Percentiles rank a stretch among this genome's conserved stretches.
Conservation (phyloP, 768 basidiomycete species). For the Amylocystis lapponica region DNA sequence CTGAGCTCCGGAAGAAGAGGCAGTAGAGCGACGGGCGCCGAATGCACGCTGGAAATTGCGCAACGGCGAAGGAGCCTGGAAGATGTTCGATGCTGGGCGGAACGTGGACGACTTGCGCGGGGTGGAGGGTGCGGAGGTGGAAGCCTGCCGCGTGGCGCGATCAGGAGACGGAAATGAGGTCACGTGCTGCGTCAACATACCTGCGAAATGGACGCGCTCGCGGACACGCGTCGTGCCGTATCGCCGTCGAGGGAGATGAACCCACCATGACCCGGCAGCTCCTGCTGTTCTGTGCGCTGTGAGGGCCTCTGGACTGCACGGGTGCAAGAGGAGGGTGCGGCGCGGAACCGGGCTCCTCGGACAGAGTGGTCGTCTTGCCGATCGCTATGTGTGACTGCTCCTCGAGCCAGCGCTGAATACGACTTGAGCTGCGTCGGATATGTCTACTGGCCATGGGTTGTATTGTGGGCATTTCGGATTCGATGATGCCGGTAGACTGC, state of each 20-base stretch:
- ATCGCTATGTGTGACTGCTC: slow-evolving; percentile 30
- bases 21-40: slow-evolving; percentile 35
- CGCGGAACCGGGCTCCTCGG: slow-evolving; percentile 13
- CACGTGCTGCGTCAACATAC: slow-evolving; percentile 20
- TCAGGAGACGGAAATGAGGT: slow-evolving; percentile 10
- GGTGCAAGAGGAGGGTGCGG: too few species aligned
- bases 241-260: slow-evolving; percentile 37
- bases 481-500: neutral
- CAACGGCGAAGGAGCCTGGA: slow-evolving; percentile 33
- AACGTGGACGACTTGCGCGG: slow-evolving; percentile 22
- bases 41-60: slow-evolving; percentile 39
- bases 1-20: slow-evolving; percentile 30
- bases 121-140: slow-evolving; percentile 16
- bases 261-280: too few species aligned
- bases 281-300: too few species aligned
- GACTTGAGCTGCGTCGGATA: slow-evolving; percentile 33
- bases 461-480: slow-evolving; percentile 11
- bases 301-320: too few species aligned
- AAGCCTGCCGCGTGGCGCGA: slow-evolving; percentile 6
- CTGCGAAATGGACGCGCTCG: slow-evolving; percentile 24
- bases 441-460: slow-evolving; percentile 10
- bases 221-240: slow-evolving; percentile 17
- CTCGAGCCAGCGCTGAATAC: slow-evolving; percentile 38
- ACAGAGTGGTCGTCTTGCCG: slow-evolving; percentile 13
- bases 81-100: slow-evolving; percentile 29